Evolutionary conservation across 2,329 filamentous ascomycete genomes (phyloP).

Genomic region (Aspergillus calidoustus): DNA sequence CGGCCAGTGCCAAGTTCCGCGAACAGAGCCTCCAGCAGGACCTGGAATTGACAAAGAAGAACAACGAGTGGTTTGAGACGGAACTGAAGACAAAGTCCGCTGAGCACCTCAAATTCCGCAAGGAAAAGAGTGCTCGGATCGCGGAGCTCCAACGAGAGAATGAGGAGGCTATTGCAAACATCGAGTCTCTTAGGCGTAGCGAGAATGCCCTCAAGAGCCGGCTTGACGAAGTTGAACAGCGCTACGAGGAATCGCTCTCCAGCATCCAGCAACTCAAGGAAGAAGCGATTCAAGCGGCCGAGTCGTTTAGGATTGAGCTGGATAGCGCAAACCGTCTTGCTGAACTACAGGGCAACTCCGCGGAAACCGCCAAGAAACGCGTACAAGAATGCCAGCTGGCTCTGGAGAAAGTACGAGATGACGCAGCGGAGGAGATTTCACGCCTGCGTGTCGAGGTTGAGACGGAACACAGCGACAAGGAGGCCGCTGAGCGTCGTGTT

Average conservation of each 20-base stretch:
- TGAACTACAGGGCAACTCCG: conserved; percentile 67
- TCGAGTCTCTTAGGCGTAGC: conserved; percentile 77
- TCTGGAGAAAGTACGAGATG: conserved; percentile 64
- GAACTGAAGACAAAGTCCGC: conserved; percentile 89
- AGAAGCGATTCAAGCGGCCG: conserved; percentile 77
- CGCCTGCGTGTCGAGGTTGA: conserved; percentile 59
- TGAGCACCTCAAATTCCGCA: conserved; percentile 87
- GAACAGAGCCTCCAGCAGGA: conserved; percentile 91
- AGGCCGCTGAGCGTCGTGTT: conserved; percentile 65
- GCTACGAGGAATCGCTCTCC: conserved; percentile 80
- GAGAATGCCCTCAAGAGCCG: conserved; percentile 81
- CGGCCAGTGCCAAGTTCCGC: conserved; percentile 82
- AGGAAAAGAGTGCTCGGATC: conserved; percentile 90
- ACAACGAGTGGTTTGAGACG: conserved; percentile 89
- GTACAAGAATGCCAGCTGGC: conserved; percentile 62
- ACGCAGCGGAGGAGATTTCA: conserved; percentile 64
- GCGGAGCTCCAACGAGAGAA: conserved; percentile 85
- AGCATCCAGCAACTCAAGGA: conserved; percentile 87
- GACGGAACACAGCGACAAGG: conserved; percentile 63
- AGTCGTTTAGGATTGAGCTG: conserved; percentile 84
- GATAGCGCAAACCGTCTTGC: conserved; percentile 80
- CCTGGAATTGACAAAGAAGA: conserved; percentile 83
- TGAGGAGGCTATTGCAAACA: conserved; percentile 78
- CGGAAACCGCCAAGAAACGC: conserved; percentile 63
- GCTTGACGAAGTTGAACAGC: conserved; percentile 81